Evolutionary conservation across 805 yeast species (phyloP), one percentile per base, ranked within the genome.

Genomic region (Candida maesae): DNA sequence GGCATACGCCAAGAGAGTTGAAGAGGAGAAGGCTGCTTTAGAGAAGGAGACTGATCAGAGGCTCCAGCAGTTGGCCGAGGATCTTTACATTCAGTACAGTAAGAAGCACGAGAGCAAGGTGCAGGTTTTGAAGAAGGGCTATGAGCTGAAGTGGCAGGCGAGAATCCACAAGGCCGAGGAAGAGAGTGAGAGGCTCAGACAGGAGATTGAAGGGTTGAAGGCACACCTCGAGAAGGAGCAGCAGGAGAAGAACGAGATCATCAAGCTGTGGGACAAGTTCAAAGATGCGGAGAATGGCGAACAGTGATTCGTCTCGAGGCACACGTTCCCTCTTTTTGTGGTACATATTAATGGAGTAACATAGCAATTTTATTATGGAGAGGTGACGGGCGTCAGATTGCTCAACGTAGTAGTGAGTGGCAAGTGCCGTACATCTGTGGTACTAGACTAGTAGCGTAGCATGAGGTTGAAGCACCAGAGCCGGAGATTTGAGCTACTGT

Each of bases 21-120:
- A 63, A 21, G 56, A 56, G 2, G 73, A 72, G 47, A 58, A 53
- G 25, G 47, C 42, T 1, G 27, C 60, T 3, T 68, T 70, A 21
- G 81, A 79, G 41, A 59, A 60, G 20, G 76, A 73, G 15, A 65
- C 77, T 3, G 80, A 78, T 46, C 68, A 67, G 42, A 73, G 76
- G 52, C 61, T 82, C 28, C 78, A 79, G 46, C 74, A 77, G 46
- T 62, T 84, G 35, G 85, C 90, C 0, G 81, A 78, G 44, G 86
- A 81, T 50, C 65, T 85, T 10, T 84, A 84, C 53, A 69, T 75
- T 28, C 89, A 82, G 56, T 85, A 85, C 55, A 76, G 87, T 2
- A 78, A 81, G 36, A 85, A 86, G 56, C 95, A 86, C 55, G 86
- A 81, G 46, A 74, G 76, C 38, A 85, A 85, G 59, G 83, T 85